phyloP scores from a whole-genome alignment of 1,284 basidiomycete genomes.

The Malassezia brasiliensis region DNA sequence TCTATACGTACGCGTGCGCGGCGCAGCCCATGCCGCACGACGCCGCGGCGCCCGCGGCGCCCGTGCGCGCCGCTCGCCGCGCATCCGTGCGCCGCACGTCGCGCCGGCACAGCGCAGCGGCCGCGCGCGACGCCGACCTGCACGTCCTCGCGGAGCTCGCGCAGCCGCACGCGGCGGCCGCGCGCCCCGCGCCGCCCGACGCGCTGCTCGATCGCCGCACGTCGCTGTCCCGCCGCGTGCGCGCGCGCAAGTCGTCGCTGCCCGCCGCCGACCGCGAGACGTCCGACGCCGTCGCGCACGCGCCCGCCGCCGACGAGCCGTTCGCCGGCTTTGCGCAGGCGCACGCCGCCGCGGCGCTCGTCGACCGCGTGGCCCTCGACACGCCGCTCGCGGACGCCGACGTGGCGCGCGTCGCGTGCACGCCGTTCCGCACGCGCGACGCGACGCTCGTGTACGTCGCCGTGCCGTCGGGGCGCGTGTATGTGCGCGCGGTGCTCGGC shows the following conservation, averaged over 20 bases:
- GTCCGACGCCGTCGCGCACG: neutral
- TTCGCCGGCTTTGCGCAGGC: slow-evolving; percentile 29
- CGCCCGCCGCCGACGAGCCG: slow-evolving; percentile 6
- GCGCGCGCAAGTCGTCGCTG: neutral
- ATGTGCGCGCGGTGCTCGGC: neutral
- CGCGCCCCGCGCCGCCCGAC: slow-evolving; percentile 1
- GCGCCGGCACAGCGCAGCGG: slow-evolving; percentile 1
- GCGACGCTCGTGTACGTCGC: neutral
- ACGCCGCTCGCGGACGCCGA: neutral
- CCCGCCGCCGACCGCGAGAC: neutral
- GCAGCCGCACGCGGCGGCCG: neutral
- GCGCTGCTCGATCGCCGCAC: neutral
- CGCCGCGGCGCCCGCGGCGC: neutral
- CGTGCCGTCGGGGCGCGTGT: neutral
- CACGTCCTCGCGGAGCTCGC: neutral
- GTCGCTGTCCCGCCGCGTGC: neutral
- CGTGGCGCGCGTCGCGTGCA: neutral
- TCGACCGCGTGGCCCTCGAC: slow-evolving; percentile 27
- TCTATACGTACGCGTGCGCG: slow-evolving; percentile 24
- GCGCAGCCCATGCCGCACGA: slow-evolving; percentile 17
- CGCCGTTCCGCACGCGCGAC: neutral
- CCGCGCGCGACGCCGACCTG: neutral
- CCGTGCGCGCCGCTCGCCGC: slow-evolving; percentile 4
- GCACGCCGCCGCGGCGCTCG: slow-evolving; percentile 27
- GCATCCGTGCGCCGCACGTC: neutral